Evolutionary conservation across 2,329 filamentous ascomycete species (phyloP).

Genomic region (Coleophoma cylindrospora): DNA sequence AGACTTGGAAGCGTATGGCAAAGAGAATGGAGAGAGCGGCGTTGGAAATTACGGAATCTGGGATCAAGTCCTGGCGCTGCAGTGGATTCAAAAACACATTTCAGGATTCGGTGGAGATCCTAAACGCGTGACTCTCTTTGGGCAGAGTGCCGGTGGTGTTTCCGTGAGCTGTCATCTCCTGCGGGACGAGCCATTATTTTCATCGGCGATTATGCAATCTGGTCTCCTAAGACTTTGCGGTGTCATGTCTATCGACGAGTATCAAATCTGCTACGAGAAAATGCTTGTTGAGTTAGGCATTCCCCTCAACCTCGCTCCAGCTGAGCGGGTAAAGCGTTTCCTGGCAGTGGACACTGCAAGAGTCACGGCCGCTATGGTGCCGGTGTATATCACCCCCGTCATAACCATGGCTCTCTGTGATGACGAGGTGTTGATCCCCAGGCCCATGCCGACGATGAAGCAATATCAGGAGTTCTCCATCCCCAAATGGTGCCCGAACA

Average conservation of each 20-base stretch:
- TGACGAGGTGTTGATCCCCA: background rate
- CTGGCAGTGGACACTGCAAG: background rate
- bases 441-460: background rate
- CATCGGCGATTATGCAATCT: background rate
- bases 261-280: background rate
- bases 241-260: background rate
- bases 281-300: background rate
- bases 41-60: constrained; percentile 41
- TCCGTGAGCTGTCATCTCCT: background rate
- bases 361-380: background rate
- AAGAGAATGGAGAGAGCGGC: constrained; percentile 30
- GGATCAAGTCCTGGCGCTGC: constrained; percentile 47
- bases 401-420: background rate
- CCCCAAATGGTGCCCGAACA: background rate
- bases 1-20: background rate
- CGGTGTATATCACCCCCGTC: background rate
- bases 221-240: background rate
- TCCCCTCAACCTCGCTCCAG: background rate
- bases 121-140: constrained; percentile 38
- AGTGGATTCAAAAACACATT: constrained; percentile 49
- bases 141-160: constrained; percentile 28
- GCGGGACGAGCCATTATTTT: background rate
- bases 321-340: background rate
- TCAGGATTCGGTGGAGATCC: constrained; percentile 46
- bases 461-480: background rate